Base-by-base conservation (phyloP, 495 filamentous ascomycete species). In the Margaritispora aquatica region DNA sequence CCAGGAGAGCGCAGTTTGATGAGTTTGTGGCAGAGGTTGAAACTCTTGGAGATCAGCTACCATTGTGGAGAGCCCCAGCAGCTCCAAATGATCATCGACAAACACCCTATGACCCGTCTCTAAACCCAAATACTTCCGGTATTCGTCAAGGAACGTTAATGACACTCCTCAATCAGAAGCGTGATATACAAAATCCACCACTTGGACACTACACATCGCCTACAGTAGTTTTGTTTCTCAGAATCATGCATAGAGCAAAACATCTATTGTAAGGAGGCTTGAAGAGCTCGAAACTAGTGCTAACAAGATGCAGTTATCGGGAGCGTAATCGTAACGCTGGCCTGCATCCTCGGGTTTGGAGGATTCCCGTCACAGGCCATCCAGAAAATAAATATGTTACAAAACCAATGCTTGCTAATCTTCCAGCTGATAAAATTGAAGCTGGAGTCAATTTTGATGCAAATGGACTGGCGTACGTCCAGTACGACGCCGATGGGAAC, bases 331-430 rank as follows among this genome's bases (percentile, higher is more conserved):
- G n/a, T n/a, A n/a, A n/a, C n/a, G n/a, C n/a, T n/a, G n/a, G n/a
- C n/a, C n/a, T n/a, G n/a, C n/a, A 59, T 21, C 2, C 24, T 2
- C 51, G n/a, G 15, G 27, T 58, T 15, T 55, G 58, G 22, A 52
- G 58, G 22, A 55, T 67, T 26, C 65, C 65, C 29, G 38, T 60
- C 13, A 59, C n/a, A 21, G 58, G 65, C 17, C 65, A 67, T 34
- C 65, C 65, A 19, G 65, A 67, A 23, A 62, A 67, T 34, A 61
- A 55, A 49, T 67, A 57, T 24, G 53, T 64, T 10, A 19, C 57
- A 26, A n/a, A n/a, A n/a, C n/a, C n/a, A n/a, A n/a, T n/a, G n/a
- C n/a, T n/a, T n/a, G n/a, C n/a, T n/a, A n/a, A n/a, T n/a, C 17
- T 10, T 3, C 26, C 26, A 2, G 41, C 53, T 24, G 22, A 11